Base-by-base conservation (phyloP, 345 rosid species). In the Bretschneidera sinensis region DNA sequence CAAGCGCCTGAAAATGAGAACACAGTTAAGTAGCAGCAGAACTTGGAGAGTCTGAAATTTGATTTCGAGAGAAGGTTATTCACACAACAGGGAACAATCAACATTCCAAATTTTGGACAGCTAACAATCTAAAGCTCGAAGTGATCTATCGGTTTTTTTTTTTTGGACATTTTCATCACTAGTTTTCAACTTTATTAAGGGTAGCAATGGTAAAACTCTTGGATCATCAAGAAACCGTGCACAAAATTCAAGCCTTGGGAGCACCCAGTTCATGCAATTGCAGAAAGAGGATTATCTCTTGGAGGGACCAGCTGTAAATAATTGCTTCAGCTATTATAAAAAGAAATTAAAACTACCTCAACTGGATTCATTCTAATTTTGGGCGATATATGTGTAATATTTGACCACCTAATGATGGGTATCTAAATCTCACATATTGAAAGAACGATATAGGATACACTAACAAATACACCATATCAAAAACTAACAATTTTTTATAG, bases 1-100 rank as follows among this genome's bases (percentile, higher is more conserved):
- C 88, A 66, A 88, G 83, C 19, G 97, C 96, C 97, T 94, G 84
- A 53, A 63, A 65, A 61, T 8, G 52, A 33, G 28, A 53, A 61
- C 25, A 43, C 16, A 25, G 24, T 47, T 48, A 24, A 50, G 60
- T 21, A 66, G 64, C 57, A 59, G 47, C 33, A 60, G 51, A 52
- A 28, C 19, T 19, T 45, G 9, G 54, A 67, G 47, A 53, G 34
- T 51, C 52, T 58, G 4, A 55, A 48, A 21, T 19, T 39, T 39
- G 11, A 13, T 11, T 39, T 9, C 6, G 1, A 39, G 45, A 39
- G 10, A 39, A 1, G 45, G 10, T 39, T 39, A n/a, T 28, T 28
- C 8, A 28, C 3, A 28, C 33, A 28, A 2, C 33, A 28, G 33
- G 3, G 11, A 5, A 5, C 10, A n/a, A n/a, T 5, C 51, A 19